Evolutionary conservation across 805 yeast species (phyloP).

Genomic region (Kazachstania kunashirensis): DNA sequence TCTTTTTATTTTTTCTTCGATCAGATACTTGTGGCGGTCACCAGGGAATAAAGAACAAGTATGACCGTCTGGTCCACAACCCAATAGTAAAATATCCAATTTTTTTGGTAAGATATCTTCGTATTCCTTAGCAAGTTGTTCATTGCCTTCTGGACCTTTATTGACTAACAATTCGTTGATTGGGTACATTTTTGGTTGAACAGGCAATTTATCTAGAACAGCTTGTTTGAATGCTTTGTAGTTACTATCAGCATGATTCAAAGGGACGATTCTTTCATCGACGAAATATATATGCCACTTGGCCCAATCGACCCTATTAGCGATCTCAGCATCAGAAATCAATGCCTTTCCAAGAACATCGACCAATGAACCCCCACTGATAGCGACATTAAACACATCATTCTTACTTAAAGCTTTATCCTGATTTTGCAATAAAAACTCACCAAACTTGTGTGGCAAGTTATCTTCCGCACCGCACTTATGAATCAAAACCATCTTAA

Average conservation of each 20-base stretch:
- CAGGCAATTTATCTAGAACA: slow-evolving; percentile 44
- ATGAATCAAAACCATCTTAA: slow-evolving; percentile 32
- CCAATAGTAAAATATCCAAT: slow-evolving; percentile 63
- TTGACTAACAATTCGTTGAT: slow-evolving; percentile 55
- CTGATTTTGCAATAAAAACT: slow-evolving; percentile 52
- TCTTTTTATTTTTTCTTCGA: slow-evolving; percentile 36
- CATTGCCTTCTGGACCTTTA: slow-evolving; percentile 43
- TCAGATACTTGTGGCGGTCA: slow-evolving; percentile 44
- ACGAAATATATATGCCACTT: slow-evolving; percentile 78
- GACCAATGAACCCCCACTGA: slow-evolving; percentile 87
- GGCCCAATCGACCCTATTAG: slow-evolving; percentile 47
- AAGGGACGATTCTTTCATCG: slow-evolving; percentile 84
- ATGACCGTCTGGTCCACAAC: slow-evolving; percentile 96
- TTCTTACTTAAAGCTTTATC: slow-evolving; percentile 39
- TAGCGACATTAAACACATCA: slow-evolving; percentile 57
- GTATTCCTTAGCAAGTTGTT: slow-evolving; percentile 55
- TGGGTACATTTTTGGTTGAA: slow-evolving; percentile 40
- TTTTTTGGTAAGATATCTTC: slow-evolving; percentile 43
- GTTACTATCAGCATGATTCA: slow-evolving; percentile 76
- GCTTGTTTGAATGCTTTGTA: slow-evolving; percentile 64
- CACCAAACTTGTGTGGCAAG: slow-evolving; percentile 60
- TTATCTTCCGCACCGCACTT: slow-evolving; percentile 43
- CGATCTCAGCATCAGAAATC: slow-evolving; percentile 42
- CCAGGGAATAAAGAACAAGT: slow-evolving; percentile 90
- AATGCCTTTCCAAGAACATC: slow-evolving; percentile 57